A percentile compares a stretch with the other conserved stretches of the same genome.
These are phyloP conservation scores for Phytophthora vignae DNA, from an alignment of 352 stramenopile genomes.

Conservation along the genomic window DNA sequence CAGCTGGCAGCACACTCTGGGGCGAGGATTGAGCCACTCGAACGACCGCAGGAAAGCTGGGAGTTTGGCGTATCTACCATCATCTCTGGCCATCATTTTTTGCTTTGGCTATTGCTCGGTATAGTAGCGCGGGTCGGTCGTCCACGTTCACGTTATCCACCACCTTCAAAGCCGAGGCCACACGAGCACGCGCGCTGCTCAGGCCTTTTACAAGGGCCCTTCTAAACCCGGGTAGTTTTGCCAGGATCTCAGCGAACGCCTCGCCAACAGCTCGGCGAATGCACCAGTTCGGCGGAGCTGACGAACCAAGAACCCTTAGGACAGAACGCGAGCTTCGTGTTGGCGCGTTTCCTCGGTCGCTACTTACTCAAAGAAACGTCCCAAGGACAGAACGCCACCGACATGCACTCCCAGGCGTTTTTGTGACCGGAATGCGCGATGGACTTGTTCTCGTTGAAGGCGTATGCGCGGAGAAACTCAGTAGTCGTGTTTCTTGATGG, in stretches of 20 bases:
- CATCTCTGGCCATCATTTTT: not conserved
- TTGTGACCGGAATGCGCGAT: not conserved
- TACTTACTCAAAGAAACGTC: conserved; percentile 6
- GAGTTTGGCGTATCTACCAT: conserved; percentile 5
- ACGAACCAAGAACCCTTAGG: no score
- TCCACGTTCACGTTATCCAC: conserved; percentile 10
- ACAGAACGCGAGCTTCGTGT: conserved; percentile 6
- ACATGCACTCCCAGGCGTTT: conserved; percentile 6
- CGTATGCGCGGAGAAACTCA: conserved; percentile 3
- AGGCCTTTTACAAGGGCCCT: conserved; percentile 3
- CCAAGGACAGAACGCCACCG: not conserved
- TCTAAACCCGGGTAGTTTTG: conserved; percentile 5
- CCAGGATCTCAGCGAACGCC: not conserved
- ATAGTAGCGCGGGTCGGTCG: not conserved
- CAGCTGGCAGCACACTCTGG: conserved; percentile 1
- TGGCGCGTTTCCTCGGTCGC: not conserved
- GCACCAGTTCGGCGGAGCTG: no score
- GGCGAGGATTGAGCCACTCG: not conserved
- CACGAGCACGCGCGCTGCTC: conserved; percentile 1
- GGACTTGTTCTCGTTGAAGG: conserved; percentile 21
- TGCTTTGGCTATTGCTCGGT: not conserved
- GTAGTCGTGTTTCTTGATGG: conserved; percentile 1
- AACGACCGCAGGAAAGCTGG: conserved; percentile 8
- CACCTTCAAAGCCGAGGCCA: not conserved
- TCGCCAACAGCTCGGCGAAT: conserved; percentile 1